Evolutionary conservation across 2,329 filamentous ascomycete species (phyloP).

Genomic region (Ophiostoma quercus): DNA sequence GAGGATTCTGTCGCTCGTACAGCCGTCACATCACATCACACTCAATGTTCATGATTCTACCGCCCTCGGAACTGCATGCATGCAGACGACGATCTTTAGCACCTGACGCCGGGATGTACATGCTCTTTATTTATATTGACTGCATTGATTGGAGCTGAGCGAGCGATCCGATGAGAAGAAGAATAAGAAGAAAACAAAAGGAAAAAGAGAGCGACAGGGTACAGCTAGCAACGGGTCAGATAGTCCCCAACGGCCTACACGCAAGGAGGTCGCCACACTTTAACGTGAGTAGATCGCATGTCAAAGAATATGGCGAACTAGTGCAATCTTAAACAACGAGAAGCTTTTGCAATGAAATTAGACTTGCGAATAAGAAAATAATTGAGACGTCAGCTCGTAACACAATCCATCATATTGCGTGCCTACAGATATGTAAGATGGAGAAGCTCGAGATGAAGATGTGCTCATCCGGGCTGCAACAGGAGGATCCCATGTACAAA

Average conservation of each 20-base stretch:
- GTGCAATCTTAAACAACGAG: neutral
- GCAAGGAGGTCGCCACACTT: conserved; percentile 3
- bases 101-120: neutral
- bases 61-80: conserved; percentile 3
- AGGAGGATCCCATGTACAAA: neutral
- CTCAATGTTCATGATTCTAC: neutral
- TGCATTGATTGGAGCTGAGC: neutral
- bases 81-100: neutral
- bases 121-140: neutral
- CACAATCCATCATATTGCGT: conserved; percentile 7
- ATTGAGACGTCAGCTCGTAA: neutral
- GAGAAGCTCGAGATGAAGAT: conserved; percentile 2
- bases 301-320: neutral
- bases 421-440: conserved; percentile 4
- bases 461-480: conserved; percentile 1
- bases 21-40: neutral
- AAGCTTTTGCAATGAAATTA: neutral
- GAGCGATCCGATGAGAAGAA: neutral
- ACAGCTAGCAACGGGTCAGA: neutral
- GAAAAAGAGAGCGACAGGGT: neutral
- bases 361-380: too few species aligned
- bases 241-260: neutral
- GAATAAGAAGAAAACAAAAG: neutral
- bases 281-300: neutral
- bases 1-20: too few species aligned